Evolutionary conservation across 139 green algal genomes (phyloP).

Genomic region (Closterium sp.): DNA sequence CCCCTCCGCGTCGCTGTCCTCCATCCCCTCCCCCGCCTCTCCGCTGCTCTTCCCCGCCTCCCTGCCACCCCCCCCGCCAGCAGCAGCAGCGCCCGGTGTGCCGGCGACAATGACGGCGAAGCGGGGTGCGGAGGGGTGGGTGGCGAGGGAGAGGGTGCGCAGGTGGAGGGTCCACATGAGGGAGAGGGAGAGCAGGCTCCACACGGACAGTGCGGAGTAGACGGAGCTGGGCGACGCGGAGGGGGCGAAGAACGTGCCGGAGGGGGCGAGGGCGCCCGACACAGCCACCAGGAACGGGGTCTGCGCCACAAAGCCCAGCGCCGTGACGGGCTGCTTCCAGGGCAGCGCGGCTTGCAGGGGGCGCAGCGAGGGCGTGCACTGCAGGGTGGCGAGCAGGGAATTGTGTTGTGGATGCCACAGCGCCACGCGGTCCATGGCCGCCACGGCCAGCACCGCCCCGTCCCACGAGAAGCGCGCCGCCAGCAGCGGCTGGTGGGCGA

Average conservation of each 20-base stretch:
- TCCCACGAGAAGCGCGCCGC: constrained; percentile 67
- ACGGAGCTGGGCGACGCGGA: neutral
- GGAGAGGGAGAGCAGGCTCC: neutral
- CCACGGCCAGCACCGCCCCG: constrained; percentile 71
- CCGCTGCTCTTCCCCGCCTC: neutral
- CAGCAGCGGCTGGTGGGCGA: constrained; percentile 58
- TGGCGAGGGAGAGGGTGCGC: neutral
- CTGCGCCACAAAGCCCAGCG: neutral
- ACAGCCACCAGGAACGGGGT: neutral
- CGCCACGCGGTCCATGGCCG: constrained; percentile 52
- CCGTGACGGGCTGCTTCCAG: neutral
- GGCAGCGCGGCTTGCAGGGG: neutral
- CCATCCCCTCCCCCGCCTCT: neutral
- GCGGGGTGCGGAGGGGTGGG: neutral
- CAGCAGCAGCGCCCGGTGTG: neutral
- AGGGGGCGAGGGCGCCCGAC: neutral
- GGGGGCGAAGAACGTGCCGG: neutral
- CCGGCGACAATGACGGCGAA: neutral
- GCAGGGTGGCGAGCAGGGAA: constrained; percentile 58
- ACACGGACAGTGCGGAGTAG: neutral
- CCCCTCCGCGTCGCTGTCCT: too few relatives aligned
- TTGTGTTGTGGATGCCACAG: constrained; percentile 67
- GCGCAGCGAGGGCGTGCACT: neutral
- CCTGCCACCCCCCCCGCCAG: neutral
- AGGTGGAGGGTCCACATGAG: neutral